A percentile compares a stretch with the other conserved stretches of the same genome.
phyloP scores from a whole-genome alignment of 768 basidiomycete species.

The Calocera cornea region DNA sequence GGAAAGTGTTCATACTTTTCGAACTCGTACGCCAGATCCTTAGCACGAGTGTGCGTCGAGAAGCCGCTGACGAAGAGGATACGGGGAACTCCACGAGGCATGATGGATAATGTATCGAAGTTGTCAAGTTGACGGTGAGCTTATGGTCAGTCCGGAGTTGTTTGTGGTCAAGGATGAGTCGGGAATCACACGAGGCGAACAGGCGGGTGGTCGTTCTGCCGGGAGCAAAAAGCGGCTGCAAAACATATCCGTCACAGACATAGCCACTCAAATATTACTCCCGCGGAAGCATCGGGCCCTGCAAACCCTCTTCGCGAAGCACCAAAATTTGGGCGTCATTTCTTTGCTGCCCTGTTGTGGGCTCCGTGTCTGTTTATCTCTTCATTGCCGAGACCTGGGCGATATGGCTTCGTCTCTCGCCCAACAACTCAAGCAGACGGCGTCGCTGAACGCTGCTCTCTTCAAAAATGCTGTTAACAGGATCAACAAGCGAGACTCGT shows the following conservation, averaged over 20 bases:
- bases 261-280: background rate
- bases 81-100: constrained; percentile 26
- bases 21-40: constrained; percentile 75
- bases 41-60: constrained; percentile 65
- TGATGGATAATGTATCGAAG: background rate
- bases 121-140: background rate
- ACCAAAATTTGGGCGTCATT: background rate
- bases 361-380: background rate
- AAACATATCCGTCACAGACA: background rate
- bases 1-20: constrained; percentile 43
- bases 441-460: constrained; percentile 64
- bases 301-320: background rate
- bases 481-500: constrained; percentile 55
- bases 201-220: background rate
- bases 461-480: constrained; percentile 24
- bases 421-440: constrained; percentile 59
- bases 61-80: constrained; percentile 83
- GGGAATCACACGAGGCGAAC: background rate
- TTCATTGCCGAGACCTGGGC: background rate
- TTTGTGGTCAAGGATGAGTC: background rate
- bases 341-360: background rate
- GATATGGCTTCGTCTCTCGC: constrained; percentile 52
- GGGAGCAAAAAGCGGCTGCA: background rate
- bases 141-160: background rate
- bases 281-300: background rate